Percentiles rank a stretch among this genome's conserved stretches.
These are phyloP conservation scores for Forsythia suspensa DNA, from an alignment of 257 asterid genomes.

Conservation along the genomic window DNA sequence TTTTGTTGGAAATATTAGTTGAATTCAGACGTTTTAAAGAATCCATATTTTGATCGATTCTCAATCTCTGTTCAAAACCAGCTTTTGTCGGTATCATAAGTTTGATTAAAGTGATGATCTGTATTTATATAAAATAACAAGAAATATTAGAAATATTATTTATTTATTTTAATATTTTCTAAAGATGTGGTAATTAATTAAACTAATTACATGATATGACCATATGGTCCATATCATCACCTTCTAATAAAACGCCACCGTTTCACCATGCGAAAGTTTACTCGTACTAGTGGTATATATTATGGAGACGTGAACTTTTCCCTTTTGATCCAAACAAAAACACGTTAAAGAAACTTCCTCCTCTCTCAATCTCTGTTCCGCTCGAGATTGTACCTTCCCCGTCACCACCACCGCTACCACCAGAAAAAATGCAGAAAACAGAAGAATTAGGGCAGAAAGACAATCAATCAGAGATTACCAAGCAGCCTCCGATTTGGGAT, in stretches of 20 bases:
- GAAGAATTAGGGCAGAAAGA: constrained; percentile 1
- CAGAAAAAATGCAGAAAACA: constrained; percentile 20
- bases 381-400: no score
- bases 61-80: no score
- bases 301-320: constrained; percentile 8
- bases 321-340: background rate
- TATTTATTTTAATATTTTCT: background rate
- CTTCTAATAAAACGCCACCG: constrained; percentile 20
- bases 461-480: constrained; percentile 9
- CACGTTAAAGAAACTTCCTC: constrained; percentile 6
- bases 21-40: no score
- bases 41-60: no score
- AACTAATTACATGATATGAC: constrained; percentile 9
- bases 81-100: no score
- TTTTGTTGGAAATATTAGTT: no score
- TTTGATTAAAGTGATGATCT: no score
- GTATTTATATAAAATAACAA: no score
- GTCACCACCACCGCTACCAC: background rate
- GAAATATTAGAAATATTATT: background rate
- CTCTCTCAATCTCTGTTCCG: background rate
- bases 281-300: constrained; percentile 16
- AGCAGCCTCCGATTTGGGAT: constrained; percentile 51
- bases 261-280: background rate
- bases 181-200: background rate
- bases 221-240: background rate